Conservation (phyloP, 768 basidiomycete genomes). For the Lactarius tabidus region DNA sequence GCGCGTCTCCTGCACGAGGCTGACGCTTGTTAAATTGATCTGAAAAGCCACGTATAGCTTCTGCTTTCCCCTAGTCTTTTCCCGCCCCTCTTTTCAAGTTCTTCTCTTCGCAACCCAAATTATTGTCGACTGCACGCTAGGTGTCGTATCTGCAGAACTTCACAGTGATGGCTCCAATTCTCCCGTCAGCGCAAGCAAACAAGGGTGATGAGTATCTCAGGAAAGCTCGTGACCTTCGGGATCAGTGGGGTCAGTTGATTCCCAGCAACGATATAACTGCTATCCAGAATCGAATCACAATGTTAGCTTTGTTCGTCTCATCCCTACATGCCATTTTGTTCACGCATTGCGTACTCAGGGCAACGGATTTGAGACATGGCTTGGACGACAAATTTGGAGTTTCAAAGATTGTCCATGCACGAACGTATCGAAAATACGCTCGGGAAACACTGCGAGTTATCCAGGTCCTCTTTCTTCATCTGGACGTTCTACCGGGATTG, state of each 20-base stretch:
- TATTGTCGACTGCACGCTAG: background rate
- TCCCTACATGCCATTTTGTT: background rate
- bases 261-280: slow-evolving; percentile 2
- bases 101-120: background rate
- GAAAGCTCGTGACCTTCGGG: slow-evolving; percentile 14
- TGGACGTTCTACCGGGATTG: background rate
- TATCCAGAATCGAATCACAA: slow-evolving; percentile 11
- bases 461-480: slow-evolving; percentile 8
- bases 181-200: slow-evolving; percentile 7
- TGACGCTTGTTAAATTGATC: background rate
- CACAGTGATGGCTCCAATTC: background rate
- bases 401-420: slow-evolving; percentile 9
- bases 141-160: background rate
- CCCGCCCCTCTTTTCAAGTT: background rate
- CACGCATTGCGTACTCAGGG: slow-evolving; percentile 3
- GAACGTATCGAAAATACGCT: slow-evolving; percentile 8
- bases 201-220: slow-evolving; percentile 17
- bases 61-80: background rate
- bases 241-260: slow-evolving; percentile 10
- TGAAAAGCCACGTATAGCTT: background rate
- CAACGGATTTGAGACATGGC: slow-evolving; percentile 14
- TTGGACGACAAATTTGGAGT: slow-evolving; percentile 9
- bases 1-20: background rate
- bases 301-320: background rate
- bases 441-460: slow-evolving; percentile 1